These are phyloP conservation scores for Amanita fuliginea DNA, from an alignment of 768 basidiomycete genomes.

Conservation along the genomic window DNA sequence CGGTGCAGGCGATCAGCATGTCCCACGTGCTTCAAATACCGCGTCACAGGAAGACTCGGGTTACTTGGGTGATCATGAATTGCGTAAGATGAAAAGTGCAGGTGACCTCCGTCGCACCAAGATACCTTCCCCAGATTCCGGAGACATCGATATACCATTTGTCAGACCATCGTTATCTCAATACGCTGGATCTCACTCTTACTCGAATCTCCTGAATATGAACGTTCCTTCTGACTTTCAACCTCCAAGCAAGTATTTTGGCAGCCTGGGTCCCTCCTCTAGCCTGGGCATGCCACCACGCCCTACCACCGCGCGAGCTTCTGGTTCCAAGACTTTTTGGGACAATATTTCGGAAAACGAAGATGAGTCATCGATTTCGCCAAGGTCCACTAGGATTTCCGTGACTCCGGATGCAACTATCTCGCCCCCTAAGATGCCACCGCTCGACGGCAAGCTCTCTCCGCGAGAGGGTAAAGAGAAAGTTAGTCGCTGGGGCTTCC, in stretches of 20 bases:
- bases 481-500: constrained; percentile 82
- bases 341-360: constrained; percentile 31
- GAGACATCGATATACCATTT: constrained; percentile 18
- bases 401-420: constrained; percentile 6
- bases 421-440: constrained; percentile 10
- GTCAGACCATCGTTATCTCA: constrained; percentile 31
- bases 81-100: constrained; percentile 81
- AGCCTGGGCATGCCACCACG: constrained; percentile 25
- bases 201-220: constrained; percentile 49
- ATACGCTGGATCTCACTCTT: constrained; percentile 54
- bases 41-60: constrained; percentile 28
- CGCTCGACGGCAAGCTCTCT: constrained; percentile 14
- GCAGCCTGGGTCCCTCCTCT: constrained; percentile 54
- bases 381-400: constrained; percentile 11
- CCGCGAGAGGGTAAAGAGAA: constrained; percentile 43
- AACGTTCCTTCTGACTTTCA: constrained; percentile 22
- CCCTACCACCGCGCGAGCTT: constrained; percentile 23
- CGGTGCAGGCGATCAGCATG: constrained; percentile 14
- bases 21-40: constrained; percentile 11
- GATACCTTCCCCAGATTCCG: constrained; percentile 17
- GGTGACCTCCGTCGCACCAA: constrained; percentile 57
- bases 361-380: constrained; percentile 8
- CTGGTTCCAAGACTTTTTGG: constrained; percentile 39
- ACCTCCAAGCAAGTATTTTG: constrained; percentile 45
- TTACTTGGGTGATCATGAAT: constrained; percentile 41